phyloP scores from a whole-genome alignment of 352 stramenopile genomes.

The Globisporangium heterothallicum region DNA sequence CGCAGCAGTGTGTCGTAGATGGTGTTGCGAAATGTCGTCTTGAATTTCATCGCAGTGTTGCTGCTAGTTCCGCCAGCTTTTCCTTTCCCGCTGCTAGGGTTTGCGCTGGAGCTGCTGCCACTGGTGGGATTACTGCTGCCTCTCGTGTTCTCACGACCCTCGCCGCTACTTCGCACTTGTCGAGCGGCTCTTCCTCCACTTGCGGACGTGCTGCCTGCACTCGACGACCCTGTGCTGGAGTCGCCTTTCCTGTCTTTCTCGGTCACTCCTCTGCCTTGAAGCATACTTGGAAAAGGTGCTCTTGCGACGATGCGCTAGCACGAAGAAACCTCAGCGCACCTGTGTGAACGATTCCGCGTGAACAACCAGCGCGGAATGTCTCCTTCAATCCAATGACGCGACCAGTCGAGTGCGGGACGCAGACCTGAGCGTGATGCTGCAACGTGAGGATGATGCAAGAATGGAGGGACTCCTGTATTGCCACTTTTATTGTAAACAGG shows the following conservation, averaged over 20 bases:
- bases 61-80: background rate
- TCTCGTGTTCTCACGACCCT: constrained; percentile 18
- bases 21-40: constrained; percentile 89
- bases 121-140: constrained; percentile 8
- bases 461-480: too few species aligned
- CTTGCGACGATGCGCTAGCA: too few species aligned
- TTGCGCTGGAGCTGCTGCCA: constrained; percentile 11
- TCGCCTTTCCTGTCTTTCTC: background rate
- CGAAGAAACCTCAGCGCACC: too few species aligned
- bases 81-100: background rate
- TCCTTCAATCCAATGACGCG: too few species aligned
- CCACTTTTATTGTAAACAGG: too few species aligned
- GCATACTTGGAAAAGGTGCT: background rate
- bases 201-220: constrained; percentile 18
- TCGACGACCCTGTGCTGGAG: constrained; percentile 10
- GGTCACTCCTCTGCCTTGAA: background rate
- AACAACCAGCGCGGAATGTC: too few species aligned
- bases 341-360: too few species aligned
- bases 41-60: constrained; percentile 64
- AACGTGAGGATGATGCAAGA: too few species aligned
- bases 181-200: constrained; percentile 16
- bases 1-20: constrained; percentile 89
- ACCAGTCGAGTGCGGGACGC: too few species aligned
- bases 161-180: constrained; percentile 34
- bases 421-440: too few species aligned